Evolutionary conservation across 2,329 filamentous ascomycete species (phyloP).

Genomic region (Fusarium zealandicum): DNA sequence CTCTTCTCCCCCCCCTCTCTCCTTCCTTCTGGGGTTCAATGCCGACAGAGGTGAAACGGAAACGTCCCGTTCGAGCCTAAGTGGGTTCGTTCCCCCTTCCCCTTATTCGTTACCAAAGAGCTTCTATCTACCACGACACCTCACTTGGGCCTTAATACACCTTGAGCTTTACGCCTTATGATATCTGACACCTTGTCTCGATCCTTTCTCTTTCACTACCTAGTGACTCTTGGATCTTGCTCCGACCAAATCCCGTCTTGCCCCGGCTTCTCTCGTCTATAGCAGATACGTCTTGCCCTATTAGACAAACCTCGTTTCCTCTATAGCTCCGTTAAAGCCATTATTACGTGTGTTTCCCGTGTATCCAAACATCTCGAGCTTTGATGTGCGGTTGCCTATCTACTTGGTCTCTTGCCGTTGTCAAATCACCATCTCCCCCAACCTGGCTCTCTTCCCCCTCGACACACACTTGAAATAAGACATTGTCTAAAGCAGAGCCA

Average conservation of each 20-base stretch:
- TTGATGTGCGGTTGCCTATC: constrained; percentile 18
- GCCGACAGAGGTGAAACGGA: constrained; percentile 19
- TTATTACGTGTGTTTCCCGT: constrained; percentile 1
- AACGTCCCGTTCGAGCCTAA: constrained; percentile 22
- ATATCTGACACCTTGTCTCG: no score
- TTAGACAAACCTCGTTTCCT: constrained; percentile 5
- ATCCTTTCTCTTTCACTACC: constrained; percentile 1
- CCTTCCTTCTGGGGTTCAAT: background rate
- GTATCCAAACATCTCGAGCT: constrained; percentile 17
- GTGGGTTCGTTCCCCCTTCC: no score
- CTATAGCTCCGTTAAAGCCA: background rate
- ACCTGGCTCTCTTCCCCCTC: background rate
- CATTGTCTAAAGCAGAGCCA: background rate
- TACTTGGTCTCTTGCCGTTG: constrained; percentile 5
- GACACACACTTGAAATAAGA: background rate
- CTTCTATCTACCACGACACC: constrained; percentile 11
- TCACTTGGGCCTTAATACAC: background rate
- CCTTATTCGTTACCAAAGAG: background rate
- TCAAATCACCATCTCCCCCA: background rate
- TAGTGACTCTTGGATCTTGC: constrained; percentile 1
- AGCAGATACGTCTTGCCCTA: constrained; percentile 6
- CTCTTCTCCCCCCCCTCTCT: background rate
- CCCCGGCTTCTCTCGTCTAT: constrained; percentile 5
- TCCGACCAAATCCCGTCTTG: no score
- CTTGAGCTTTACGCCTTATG: no score